Conservation (phyloP, 1,284 basidiomycete species). For the Leccinum subrobustum region DNA sequence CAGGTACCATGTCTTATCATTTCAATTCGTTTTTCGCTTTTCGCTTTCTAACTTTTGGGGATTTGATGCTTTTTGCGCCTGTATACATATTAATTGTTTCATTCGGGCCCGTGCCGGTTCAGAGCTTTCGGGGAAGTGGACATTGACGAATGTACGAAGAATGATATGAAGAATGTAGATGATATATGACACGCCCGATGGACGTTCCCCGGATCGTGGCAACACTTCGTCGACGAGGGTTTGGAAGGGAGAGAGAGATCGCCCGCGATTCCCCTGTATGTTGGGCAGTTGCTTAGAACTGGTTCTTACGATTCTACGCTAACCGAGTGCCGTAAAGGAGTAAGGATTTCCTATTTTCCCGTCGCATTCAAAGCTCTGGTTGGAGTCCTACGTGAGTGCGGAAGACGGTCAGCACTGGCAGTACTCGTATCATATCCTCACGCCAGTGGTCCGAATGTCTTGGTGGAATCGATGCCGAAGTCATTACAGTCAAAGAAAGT, state of each 20-base stretch:
- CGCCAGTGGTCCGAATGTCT: neutral
- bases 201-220: neutral
- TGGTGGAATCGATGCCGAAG: neutral
- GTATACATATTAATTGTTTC: neutral
- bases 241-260: neutral
- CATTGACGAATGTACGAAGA: neutral
- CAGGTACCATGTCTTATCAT: slow-evolving; percentile 4
- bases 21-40: neutral
- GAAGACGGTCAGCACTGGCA: too few species aligned
- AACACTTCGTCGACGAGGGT: neutral
- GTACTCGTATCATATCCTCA: too few species aligned
- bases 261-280: too few species aligned
- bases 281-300: too few species aligned
- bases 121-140: neutral
- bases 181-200: too few species aligned
- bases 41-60: neutral
- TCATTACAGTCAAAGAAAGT: neutral
- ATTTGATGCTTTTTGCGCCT: neutral
- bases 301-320: too few species aligned
- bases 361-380: too few species aligned
- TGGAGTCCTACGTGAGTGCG: too few species aligned
- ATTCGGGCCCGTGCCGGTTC: neutral
- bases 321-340: too few species aligned
- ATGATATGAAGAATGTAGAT: neutral
- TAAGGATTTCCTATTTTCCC: too few species aligned